Percentiles rank a stretch among this genome's conserved stretches.
Conservation (phyloP, 768 basidiomycete species). For the Collybiopsis luxurians region DNA sequence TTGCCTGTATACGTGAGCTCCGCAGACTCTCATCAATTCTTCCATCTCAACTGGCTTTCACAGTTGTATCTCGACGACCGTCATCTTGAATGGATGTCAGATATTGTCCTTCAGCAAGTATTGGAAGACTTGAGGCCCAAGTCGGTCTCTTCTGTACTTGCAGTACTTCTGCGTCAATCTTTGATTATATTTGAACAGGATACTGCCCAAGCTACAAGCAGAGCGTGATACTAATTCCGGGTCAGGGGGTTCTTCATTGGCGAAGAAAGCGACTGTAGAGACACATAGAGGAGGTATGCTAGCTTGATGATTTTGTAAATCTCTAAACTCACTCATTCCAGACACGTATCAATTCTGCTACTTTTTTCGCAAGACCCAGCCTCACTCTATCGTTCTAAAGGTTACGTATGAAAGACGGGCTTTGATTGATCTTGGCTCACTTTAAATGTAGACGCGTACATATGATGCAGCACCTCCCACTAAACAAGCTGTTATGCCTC, state of each 20-base stretch:
- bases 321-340: constrained; percentile 25
- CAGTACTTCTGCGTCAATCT: not conserved
- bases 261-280: constrained; percentile 71
- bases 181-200: constrained; percentile 33
- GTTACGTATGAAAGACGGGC: constrained; percentile 32
- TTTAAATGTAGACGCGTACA: constrained; percentile 34
- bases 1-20: constrained; percentile 74
- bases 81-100: constrained; percentile 91
- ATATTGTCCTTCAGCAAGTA: constrained; percentile 74
- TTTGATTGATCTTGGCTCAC: constrained; percentile 2
- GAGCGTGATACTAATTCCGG: constrained; percentile 49
- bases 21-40: not conserved
- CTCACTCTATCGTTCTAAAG: constrained; percentile 81
- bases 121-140: constrained; percentile 75
- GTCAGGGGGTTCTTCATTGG: constrained; percentile 34
- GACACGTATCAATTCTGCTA: constrained; percentile 91
- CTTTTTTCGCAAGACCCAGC: constrained; percentile 80
- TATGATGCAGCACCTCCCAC: constrained; percentile 32
- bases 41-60: constrained; percentile 7
- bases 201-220: constrained; percentile 61
- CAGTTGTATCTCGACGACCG: constrained; percentile 86
- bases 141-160: constrained; percentile 36
- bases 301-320: not conserved
- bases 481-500: constrained; percentile 18
- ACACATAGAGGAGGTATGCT: constrained; percentile 79